A percentile compares a stretch with the other conserved stretches of the same genome.
These are phyloP conservation scores for Aspergillus steynii DNA, from an alignment of 495 filamentous ascomycete genomes.

Conservation along the genomic window DNA sequence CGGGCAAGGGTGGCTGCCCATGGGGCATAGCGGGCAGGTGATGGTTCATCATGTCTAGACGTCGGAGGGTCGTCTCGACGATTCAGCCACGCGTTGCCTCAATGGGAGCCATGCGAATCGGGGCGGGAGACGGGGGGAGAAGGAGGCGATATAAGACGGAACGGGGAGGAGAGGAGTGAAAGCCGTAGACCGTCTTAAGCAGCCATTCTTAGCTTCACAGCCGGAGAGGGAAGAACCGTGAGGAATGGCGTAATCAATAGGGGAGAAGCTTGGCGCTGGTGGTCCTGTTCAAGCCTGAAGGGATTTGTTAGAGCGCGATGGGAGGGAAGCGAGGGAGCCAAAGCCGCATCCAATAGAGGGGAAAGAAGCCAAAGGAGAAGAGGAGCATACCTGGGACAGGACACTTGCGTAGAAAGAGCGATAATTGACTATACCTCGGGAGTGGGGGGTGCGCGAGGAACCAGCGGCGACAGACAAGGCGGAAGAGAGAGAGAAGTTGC, in stretches of 20 bases:
- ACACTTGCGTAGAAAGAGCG: neutral
- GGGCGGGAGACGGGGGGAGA: conserved; percentile 22
- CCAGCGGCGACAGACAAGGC: conserved; percentile 4
- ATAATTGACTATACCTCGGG: conserved; percentile 6
- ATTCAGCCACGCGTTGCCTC: conserved; percentile 46
- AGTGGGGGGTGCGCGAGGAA: conserved; percentile 7
- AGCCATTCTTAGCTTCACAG: conserved; percentile 36
- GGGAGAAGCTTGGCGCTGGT: conserved; percentile 8
- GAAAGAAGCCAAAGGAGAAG: neutral
- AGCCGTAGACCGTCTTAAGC: conserved; percentile 30
- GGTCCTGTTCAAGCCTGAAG: conserved; percentile 10
- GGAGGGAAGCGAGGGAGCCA: neutral
- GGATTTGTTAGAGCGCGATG: conserved; percentile 4
- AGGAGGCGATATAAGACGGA: conserved; percentile 22
- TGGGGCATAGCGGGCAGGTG: conserved; percentile 54
- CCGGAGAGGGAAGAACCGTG: neutral
- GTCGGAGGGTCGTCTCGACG: conserved; percentile 39
- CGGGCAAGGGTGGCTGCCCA: conserved; percentile 55
- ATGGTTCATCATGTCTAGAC: conserved; percentile 55
- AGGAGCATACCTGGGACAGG: conserved; percentile 4
- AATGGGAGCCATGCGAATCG: conserved; percentile 47
- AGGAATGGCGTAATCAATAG: neutral
- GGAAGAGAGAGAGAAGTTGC: conserved; percentile 5
- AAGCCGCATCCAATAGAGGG: no score
- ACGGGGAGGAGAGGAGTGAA: conserved; percentile 24